Base-by-base conservation (phyloP, 441 rosid genomes). In the Metrosideros polymorpha region DNA sequence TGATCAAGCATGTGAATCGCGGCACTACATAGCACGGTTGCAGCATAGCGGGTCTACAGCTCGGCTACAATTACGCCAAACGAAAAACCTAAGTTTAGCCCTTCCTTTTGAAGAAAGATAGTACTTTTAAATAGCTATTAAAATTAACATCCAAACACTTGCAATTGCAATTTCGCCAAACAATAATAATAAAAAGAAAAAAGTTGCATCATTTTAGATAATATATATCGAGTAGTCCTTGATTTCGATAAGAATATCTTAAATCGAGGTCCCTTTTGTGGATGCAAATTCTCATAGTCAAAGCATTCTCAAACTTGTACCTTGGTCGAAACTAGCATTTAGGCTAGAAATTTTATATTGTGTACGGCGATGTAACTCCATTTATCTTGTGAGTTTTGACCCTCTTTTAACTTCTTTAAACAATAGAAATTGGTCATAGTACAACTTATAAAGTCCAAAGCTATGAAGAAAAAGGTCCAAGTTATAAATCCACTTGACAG, bases 11-110 rank as follows among this genome's bases (percentile, higher is more conserved):
- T 2, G 2, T 9, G 76, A 63, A 6, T 63, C 25, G 3, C 6
- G 9, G 3, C 19, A 8, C 22, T 8, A 30, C 3, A 17, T 24
- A 15, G 22, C 3, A 3, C 10, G 9, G 9, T 13, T 15, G 3
- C 5, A 14, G 29, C 18, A 57, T 14, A 5, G 3, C 12, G 9
- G 0, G 0, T 22, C 5, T 63, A 35, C 6, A 61, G 0, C 15
- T 15, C 0, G 5, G 12, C 10, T 7, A 18, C 12, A 9, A 63
- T 32, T 8, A 30, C 32, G 25, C 43, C 6, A 18, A 32, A 8
- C 1, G 6, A 30, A 61, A 61, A 30, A 35, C 3, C 0, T n/a
- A 1, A 32, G 77, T 32, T 35, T 32, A 66, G 7, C 19, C 45
- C 14, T 32, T 66, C 27, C 2, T 66, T 66, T 4, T 12, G 77